Conservation (phyloP, 139 green algal species). For the Chlamydomonas applanata region DNA sequence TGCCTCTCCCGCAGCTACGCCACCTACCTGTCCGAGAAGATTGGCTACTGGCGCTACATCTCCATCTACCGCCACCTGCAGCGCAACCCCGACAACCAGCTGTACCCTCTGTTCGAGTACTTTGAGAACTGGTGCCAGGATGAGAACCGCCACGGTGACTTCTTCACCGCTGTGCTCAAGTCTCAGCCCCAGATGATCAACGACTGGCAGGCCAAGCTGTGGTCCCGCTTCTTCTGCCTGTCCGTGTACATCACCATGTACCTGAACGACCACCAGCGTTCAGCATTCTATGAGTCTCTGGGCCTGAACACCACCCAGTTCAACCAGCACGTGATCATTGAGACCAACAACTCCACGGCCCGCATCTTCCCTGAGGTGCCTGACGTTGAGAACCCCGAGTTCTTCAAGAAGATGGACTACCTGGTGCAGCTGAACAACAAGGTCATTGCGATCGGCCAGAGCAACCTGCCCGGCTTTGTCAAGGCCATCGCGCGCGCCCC, state of each 20-base stretch:
- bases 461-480: conserved; percentile 58
- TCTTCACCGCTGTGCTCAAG: conserved; percentile 61
- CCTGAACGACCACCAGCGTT: conserved; percentile 96
- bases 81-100: conserved; percentile 93
- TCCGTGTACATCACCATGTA: conserved; percentile 99
- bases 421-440: conserved; percentile 83
- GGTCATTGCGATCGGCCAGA: conserved; percentile 67
- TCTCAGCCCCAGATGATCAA: conserved; percentile 45
- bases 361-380: conserved; percentile 94
- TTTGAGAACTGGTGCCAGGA: conserved; percentile 99
- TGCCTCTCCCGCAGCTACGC: conserved; percentile 76
- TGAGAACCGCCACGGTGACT: conserved; percentile 72
- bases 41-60: conserved; percentile 97
- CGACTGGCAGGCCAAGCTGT: conserved; percentile 77
- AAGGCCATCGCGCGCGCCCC: conserved; percentile 80
- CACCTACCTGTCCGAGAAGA: conserved; percentile 98
- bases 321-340: conserved; percentile 98
- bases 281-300: conserved; percentile 90
- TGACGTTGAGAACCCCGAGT: conserved; percentile 82
- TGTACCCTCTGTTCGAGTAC: conserved; percentile 99
- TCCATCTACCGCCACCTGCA: conserved; percentile 66
- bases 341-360: conserved; percentile 97
- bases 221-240: conserved; percentile 98
- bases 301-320: conserved; percentile 95
- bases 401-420: conserved; percentile 81